These are phyloP conservation scores for Candida insectorum DNA, from an alignment of 805 yeast genomes.

Conservation along the genomic window DNA sequence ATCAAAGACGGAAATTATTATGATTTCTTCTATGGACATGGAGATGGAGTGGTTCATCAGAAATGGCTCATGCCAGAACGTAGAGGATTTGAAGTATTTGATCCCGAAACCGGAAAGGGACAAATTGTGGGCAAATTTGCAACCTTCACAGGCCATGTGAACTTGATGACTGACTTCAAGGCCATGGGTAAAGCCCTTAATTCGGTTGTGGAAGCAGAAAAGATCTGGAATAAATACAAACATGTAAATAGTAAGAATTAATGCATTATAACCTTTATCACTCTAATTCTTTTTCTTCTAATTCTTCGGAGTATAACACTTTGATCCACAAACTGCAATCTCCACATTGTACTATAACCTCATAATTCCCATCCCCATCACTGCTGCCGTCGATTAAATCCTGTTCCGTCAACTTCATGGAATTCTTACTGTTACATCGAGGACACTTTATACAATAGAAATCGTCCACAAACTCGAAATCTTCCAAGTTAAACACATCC, in stretches of 20 bases:
- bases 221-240: conserved; percentile 23
- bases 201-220: conserved; percentile 61
- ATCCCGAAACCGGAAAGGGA: conserved; percentile 29
- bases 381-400: conserved; percentile 57
- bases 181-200: conserved; percentile 69
- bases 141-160: conserved; percentile 72
- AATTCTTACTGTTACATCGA: conserved; percentile 50
- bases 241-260: neutral
- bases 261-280: neutral
- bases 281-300: conserved; percentile 1
- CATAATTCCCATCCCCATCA: conserved; percentile 48
- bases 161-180: conserved; percentile 68
- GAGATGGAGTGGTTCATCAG: conserved; percentile 90
- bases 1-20: conserved; percentile 69
- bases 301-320: conserved; percentile 58
- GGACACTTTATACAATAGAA: conserved; percentile 58
- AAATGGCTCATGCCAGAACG: conserved; percentile 78
- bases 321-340: conserved; percentile 86
- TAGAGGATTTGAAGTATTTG: conserved; percentile 51
- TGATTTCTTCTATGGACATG: conserved; percentile 80
- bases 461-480: conserved; percentile 41
- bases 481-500: conserved; percentile 64
- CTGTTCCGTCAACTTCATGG: conserved; percentile 59
- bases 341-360: conserved; percentile 72
- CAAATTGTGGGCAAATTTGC: conserved; percentile 67